Evolutionary conservation across 139 green algal genomes (phyloP).

Genomic region (Closterium sp.): DNA sequence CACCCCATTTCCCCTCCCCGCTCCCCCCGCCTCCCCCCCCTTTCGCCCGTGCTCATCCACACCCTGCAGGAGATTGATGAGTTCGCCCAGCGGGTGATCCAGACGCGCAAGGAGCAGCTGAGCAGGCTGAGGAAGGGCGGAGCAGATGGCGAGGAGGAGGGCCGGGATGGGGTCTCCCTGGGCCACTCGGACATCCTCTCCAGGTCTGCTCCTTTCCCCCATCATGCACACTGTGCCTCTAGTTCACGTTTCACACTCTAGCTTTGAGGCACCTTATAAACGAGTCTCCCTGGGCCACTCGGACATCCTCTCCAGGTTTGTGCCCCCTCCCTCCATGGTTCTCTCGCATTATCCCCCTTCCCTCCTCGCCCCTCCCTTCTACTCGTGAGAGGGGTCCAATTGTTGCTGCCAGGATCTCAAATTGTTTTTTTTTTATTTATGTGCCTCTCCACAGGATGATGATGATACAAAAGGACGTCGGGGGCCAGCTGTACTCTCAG

Average conservation of each 20-base stretch:
- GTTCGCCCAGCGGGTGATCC: neutral
- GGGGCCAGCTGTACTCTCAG: too few species aligned
- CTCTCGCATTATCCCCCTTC: neutral
- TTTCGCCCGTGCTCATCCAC: neutral
- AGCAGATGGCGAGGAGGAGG: neutral
- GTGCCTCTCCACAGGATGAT: too few species aligned
- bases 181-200: slow-evolving; percentile 26
- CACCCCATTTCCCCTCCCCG: neutral
- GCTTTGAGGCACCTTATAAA: too few species aligned
- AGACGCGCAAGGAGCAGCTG: neutral
- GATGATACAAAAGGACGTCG: too few species aligned
- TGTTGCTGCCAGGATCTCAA: too few species aligned
- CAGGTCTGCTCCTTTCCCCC: neutral
- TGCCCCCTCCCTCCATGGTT: neutral
- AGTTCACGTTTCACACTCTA: too few species aligned
- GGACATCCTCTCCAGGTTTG: slow-evolving; percentile 17
- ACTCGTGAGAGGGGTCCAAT: too few species aligned
- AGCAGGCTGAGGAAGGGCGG: neutral
- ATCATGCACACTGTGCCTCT: neutral
- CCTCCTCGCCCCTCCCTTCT: too few species aligned
- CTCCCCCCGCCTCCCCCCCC: neutral
- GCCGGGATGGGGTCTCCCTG: neutral
- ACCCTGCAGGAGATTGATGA: neutral
- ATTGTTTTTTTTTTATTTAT: too few species aligned
- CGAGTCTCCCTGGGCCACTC: slow-evolving; percentile 10